Evolutionary conservation across 2,329 filamentous ascomycete species (phyloP), one percentile per base, ranked within the genome.

Genomic region (Alternaria dauci): DNA sequence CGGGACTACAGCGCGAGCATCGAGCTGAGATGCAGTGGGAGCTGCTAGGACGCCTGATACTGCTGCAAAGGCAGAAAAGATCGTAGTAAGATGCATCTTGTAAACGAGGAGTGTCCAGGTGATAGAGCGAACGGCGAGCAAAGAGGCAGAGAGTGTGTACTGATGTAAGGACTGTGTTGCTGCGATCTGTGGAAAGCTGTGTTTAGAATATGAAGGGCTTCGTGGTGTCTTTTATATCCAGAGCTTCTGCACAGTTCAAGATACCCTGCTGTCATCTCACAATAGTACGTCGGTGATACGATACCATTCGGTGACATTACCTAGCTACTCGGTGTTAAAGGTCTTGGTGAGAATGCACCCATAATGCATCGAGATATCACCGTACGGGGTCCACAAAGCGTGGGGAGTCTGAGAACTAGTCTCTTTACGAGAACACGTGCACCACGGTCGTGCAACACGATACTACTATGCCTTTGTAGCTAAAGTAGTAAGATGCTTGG

Each of bases 1-100:
- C 12, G 25, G 25, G 25, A 52, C 50, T 52, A 52, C 50, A 52
- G 50, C 50, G 25, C 52, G 52, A 38, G 42, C 12, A 30, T 55
- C 42, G 7, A 55, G 20, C 5, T 25, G 30, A 6, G 25, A 20
- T 11, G 42, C 12, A 5, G 25, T 30, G 3, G 52, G 14, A 11
- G 23, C 39, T 42, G 39, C 39, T 7, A 42, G 20, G 39, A 42
- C 39, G 6, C 39, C 39, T 16, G 20, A 42, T 16, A 12, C 39
- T 20, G 23, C 39, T 25, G 39, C 39, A 16, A 42, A 6, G 39
- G 20, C 20, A 42, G 39, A 42, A 3, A 42, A 7, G 12, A 42
- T 25, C 20, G 39, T 42, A 20, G 39, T 1, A 20, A 42, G 25
- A 42, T 42, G 39, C 39, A 42, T 25, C 4, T 42, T 42, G 20